Base-by-base conservation (phyloP, 2,329 filamentous ascomycete species). In the Pseudogymnoascus sp. region DNA sequence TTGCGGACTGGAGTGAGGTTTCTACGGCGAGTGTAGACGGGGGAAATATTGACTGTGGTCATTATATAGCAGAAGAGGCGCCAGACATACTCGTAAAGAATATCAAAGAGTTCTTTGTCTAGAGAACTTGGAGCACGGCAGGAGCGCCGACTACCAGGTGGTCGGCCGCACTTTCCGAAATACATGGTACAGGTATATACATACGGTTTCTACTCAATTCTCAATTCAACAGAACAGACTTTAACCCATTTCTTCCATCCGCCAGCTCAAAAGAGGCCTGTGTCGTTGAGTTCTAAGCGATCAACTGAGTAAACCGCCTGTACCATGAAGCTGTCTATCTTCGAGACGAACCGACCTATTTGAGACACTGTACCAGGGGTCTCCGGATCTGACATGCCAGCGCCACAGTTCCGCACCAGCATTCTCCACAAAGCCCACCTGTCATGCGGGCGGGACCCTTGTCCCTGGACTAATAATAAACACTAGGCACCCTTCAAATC, bases 1-100 rank as follows among this genome's bases (percentile, higher is more conserved):
- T 80, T 2, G 70, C 72, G 18, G 82, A 84, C 67, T 86, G 84
- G 83, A 74, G 66, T 60, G 76, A 75, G 60, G 80, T 85, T 12
- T 70, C 73, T 8, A 73, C 71, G 5, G 67, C 72, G 1, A 72
- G 70, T 0, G 77, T 81, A 0, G 67, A 72, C 6, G 80, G 79
- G 0, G 71, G 77, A 36, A 73, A 69, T 2, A 75, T 84, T 6
- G 75, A 80, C 16, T 77, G 79, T 14, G 77, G 80, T 0, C 79
- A 82, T 68, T 82, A 80, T 66, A 76, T 81, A 23, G 75, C 81
- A 0, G 83, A 86, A 66, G 78, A 85, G 64, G 73, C 72, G 25
- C 81, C 82, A 0, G 76, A 78, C 9, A 77, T 77, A 1, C 73
- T 83, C 23, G 72, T 80, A 31, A 72, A 71, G 61, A 73, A 75